Evolutionary conservation across 2,329 filamentous ascomycete genomes (phyloP).

Genomic region (Diaporthe helianthi): DNA sequence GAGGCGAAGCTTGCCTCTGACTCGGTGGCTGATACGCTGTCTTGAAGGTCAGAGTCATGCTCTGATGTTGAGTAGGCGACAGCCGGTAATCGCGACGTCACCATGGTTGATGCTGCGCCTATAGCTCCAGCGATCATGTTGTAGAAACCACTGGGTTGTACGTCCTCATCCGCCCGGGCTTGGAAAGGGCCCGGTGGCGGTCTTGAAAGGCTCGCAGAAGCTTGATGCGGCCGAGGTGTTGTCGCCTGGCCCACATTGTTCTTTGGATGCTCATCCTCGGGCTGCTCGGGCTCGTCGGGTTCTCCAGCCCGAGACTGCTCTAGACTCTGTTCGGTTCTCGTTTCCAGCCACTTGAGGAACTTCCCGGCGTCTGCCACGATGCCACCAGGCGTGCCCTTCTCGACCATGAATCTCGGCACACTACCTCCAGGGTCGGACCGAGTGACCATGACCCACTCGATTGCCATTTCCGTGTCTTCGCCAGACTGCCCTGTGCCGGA

Average conservation of each 20-base stretch:
- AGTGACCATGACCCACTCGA: conserved; percentile 95
- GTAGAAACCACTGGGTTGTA: conserved; percentile 57
- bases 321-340: conserved; percentile 48
- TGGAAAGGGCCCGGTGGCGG: conserved; percentile 7
- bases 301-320: conserved; percentile 37
- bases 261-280: conserved; percentile 40
- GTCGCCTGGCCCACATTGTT: conserved; percentile 43
- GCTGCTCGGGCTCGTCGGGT: conserved; percentile 35
- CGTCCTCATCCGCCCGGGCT: conserved; percentile 33
- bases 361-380: conserved; percentile 82
- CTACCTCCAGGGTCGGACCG: conserved; percentile 87
- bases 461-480: conserved; percentile 47
- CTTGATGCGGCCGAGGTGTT: conserved; percentile 15
- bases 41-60: conserved; percentile 41
- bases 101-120: conserved; percentile 55
- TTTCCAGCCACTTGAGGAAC: conserved; percentile 76
- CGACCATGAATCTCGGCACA: conserved; percentile 90
- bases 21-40: conserved; percentile 47
- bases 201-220: conserved; percentile 33
- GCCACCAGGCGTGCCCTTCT: conserved; percentile 81
- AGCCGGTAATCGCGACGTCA: conserved; percentile 49
- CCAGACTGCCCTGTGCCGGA: conserved; percentile 30
- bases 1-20: conserved; percentile 59
- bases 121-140: conserved; percentile 62
- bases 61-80: conserved; percentile 42